A percentile compares a stretch with the other conserved stretches of the same genome.
Evolutionary conservation across 257 asterid genomes (phyloP).

Genomic region (Linderniella brevidens): DNA sequence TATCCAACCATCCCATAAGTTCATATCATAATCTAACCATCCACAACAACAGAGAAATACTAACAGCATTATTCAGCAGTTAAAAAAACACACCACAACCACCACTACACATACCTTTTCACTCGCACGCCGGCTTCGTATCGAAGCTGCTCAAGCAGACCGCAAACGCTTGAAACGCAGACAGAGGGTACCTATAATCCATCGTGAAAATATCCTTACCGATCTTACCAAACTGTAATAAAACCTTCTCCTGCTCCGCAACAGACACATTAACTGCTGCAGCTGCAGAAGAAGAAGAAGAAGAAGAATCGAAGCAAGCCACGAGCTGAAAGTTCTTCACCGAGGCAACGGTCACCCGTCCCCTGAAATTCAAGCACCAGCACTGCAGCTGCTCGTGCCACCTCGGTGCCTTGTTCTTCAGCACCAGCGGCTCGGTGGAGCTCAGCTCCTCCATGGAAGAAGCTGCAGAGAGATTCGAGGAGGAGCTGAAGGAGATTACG

Average conservation of each 20-base stretch:
- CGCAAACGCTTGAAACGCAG: constrained; percentile 2
- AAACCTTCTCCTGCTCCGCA: neutral
- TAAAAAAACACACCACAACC: too few species aligned
- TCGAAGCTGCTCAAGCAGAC: neutral
- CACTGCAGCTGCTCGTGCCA: neutral
- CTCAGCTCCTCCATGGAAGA: neutral
- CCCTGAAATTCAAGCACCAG: neutral
- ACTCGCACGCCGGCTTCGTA: neutral
- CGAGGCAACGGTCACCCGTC: neutral
- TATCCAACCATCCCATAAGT: too few species aligned
- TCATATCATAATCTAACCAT: too few species aligned
- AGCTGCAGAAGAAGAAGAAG: too few species aligned
- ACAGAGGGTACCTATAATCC: neutral
- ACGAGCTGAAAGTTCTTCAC: neutral
- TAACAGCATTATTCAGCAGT: too few species aligned
- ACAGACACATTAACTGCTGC: neutral
- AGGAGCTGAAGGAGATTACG: neutral
- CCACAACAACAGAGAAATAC: too few species aligned
- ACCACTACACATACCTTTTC: too few species aligned
- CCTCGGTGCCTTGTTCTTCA: neutral
- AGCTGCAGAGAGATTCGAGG: neutral
- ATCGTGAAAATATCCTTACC: neutral
- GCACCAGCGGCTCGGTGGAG: neutral
- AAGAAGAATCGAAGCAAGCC: neutral
- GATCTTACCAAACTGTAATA: neutral